Conservation (phyloP, 2,329 filamentous ascomycete genomes). For the Parascedosporium putredinis region DNA sequence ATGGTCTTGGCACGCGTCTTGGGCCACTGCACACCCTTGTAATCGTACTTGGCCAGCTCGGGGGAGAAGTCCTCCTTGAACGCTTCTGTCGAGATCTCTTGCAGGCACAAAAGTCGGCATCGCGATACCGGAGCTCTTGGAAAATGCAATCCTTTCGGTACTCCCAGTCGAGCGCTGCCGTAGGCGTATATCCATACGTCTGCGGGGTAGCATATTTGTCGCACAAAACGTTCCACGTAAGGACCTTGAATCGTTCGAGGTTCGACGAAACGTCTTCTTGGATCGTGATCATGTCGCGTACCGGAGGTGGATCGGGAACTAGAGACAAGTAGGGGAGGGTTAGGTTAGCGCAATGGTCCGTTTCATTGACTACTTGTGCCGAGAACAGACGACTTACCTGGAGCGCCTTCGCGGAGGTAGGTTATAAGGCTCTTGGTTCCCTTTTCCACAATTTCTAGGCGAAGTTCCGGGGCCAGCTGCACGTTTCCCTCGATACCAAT, state of each 20-base stretch:
- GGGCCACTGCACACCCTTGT: slow-evolving; percentile 89
- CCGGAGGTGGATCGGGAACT: slow-evolving; percentile 69
- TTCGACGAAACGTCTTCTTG: slow-evolving; percentile 50
- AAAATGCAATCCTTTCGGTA: slow-evolving; percentile 75
- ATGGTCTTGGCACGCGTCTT: slow-evolving; percentile 86
- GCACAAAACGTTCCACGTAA: slow-evolving; percentile 94
- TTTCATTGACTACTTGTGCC: background rate
- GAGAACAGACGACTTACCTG: slow-evolving; percentile 62
- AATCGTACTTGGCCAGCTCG: slow-evolving; percentile 76
- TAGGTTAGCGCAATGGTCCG: slow-evolving; percentile 14
- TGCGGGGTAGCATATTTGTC: slow-evolving; percentile 80
- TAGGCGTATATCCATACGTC: slow-evolving; percentile 85
- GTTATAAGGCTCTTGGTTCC: slow-evolving; percentile 80
- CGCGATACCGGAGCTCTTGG: slow-evolving; percentile 65
- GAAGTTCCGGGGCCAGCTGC: slow-evolving; percentile 64
- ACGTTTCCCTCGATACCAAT: slow-evolving; percentile 82
- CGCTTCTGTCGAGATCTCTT: slow-evolving; percentile 86
- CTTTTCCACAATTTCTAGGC: slow-evolving; percentile 74
- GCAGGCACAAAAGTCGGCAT: slow-evolving; percentile 88
- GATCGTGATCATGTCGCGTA: slow-evolving; percentile 70
- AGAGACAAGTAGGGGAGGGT: slow-evolving; percentile 10
- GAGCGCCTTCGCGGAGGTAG: slow-evolving; percentile 72
- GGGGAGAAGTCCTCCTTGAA: slow-evolving; percentile 87
- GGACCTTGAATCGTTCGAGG: slow-evolving; percentile 66
- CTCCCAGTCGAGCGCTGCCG: slow-evolving; percentile 73